phyloP scores from a whole-genome alignment of 768 basidiomycete genomes.

The Boletus fagicola region DNA sequence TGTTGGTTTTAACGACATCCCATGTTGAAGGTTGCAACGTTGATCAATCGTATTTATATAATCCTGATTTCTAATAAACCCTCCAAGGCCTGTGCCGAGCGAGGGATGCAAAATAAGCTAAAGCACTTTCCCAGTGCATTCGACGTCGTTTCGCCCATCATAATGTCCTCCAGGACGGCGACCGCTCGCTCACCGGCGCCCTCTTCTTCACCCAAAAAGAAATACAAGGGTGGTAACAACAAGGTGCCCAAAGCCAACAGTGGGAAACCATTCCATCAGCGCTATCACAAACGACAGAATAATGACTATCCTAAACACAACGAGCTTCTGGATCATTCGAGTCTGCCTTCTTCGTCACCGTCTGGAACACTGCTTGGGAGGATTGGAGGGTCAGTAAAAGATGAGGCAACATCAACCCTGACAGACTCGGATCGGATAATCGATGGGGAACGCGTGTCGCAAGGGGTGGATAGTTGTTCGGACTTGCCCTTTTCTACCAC shows the following conservation, averaged over 20 bases:
- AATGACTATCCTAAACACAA: slow-evolving; percentile 1
- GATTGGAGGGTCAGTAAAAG: slow-evolving; percentile 14
- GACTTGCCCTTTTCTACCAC: slow-evolving; percentile 1
- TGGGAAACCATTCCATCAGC: slow-evolving; percentile 3
- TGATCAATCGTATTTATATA: not conserved
- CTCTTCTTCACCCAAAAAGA: slow-evolving; percentile 1
- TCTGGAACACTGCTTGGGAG: slow-evolving; percentile 21
- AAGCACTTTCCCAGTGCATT: not conserved
- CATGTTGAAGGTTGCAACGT: not conserved
- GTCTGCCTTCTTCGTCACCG: slow-evolving; percentile 8
- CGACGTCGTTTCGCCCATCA: not conserved
- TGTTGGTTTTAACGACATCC: not conserved
- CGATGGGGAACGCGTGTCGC: slow-evolving; percentile 3
- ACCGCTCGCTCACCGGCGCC: slow-evolving; percentile 1
- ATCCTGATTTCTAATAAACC: slow-evolving; percentile 7
- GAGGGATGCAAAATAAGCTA: not conserved
- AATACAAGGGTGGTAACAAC: slow-evolving; percentile 3
- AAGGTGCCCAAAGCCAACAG: slow-evolving; percentile 5
- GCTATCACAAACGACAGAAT: not conserved
- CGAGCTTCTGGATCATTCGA: slow-evolving; percentile 15
- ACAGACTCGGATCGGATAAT: slow-evolving; percentile 6
- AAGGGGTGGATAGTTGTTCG: not conserved
- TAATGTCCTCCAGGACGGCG: slow-evolving; percentile 2
- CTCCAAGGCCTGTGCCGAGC: not conserved
- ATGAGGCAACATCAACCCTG: not conserved